phyloP scores from a whole-genome alignment of 2,329 filamentous ascomycete species.

The Tolypocladium pustulatum region DNA sequence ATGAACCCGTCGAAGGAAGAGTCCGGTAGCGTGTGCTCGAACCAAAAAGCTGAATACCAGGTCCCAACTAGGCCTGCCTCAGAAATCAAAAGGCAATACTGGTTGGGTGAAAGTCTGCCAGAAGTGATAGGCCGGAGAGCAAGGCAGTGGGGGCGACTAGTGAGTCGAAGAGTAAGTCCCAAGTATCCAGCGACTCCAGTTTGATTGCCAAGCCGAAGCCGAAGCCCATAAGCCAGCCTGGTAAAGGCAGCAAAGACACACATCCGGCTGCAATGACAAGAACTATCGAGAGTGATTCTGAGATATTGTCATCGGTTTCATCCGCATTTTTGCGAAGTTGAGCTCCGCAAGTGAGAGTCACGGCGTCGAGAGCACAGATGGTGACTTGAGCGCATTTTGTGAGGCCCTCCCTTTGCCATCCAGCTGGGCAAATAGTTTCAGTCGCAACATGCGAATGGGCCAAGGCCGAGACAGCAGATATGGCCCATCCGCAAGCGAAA shows the following conservation, averaged over 20 bases:
- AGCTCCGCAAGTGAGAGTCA: conserved; percentile 15
- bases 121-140: conserved; percentile 14
- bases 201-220: conserved; percentile 19
- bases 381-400: conserved; percentile 7
- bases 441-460: conserved; percentile 3
- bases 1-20: background rate
- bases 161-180: conserved; percentile 20
- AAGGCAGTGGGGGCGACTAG: conserved; percentile 11
- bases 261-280: conserved; percentile 5
- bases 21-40: background rate
- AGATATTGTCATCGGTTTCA: conserved; percentile 11
- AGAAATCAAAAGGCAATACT: conserved; percentile 15
- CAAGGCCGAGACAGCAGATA: conserved; percentile 11
- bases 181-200: conserved; percentile 14
- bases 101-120: conserved; percentile 15
- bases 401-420: conserved; percentile 4
- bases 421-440: conserved; percentile 7
- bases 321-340: conserved; percentile 10
- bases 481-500: conserved; percentile 19
- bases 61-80: conserved; percentile 9
- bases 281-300: conserved; percentile 1
- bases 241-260: conserved; percentile 13
- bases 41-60: background rate
- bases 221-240: conserved; percentile 12
- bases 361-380: conserved; percentile 18